These are phyloP conservation scores for Pinus taeda DNA, from an alignment of 75 land plant genomes.

Conservation along the genomic window DNA sequence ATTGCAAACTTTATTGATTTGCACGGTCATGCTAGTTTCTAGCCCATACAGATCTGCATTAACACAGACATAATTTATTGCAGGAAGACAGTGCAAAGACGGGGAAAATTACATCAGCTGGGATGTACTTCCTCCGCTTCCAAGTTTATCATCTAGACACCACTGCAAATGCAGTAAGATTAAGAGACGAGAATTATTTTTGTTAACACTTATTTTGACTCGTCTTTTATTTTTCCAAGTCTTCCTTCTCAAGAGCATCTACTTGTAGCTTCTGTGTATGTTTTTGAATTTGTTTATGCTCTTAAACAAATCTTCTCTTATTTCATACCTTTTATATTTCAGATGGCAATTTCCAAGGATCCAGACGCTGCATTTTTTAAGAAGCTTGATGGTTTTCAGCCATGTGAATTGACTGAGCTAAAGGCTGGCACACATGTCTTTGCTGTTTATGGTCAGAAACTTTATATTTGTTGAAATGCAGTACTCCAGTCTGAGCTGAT, in stretches of 20 bases:
- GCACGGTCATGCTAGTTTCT: neutral
- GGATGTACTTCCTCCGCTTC: conserved; percentile 92
- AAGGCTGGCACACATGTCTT: conserved; percentile 86
- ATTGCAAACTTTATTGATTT: neutral
- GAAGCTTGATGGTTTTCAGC: conserved; percentile 92
- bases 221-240: neutral
- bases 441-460: conserved; percentile 87
- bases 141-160: conserved; percentile 88
- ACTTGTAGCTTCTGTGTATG: neutral
- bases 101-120: conserved; percentile 93
- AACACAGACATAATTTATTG: neutral
- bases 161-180: conserved; percentile 63
- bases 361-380: conserved; percentile 95
- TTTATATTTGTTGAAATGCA: neutral
- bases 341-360: conserved; percentile 85
- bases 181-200: neutral
- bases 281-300: neutral
- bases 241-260: neutral
- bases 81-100: conserved; percentile 91
- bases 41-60: neutral
- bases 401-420: conserved; percentile 91
- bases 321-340: conserved; percentile 9
- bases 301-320: neutral
- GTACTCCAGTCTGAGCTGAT: neutral
- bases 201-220: neutral